These are phyloP conservation scores for Ustilago crameri DNA, from an alignment of 1,284 basidiomycete genomes.

Conservation along the genomic window DNA sequence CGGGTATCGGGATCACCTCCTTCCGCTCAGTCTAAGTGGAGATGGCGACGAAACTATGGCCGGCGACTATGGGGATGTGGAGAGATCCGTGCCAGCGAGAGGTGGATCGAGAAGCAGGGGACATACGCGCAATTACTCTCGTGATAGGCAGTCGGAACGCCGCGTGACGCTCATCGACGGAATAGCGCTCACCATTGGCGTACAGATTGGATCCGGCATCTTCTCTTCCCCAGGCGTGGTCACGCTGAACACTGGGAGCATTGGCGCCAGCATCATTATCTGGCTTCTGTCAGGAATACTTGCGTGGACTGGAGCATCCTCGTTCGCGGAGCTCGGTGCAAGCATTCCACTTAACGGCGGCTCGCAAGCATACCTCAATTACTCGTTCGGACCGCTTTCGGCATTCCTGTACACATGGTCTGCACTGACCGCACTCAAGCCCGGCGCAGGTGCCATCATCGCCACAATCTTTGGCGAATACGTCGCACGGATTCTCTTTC, in stretches of 20 bases:
- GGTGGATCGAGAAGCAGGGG: slow-evolving; percentile 12
- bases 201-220: slow-evolving; percentile 66
- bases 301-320: slow-evolving; percentile 71
- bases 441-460: slow-evolving; percentile 75
- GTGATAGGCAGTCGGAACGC: slow-evolving; percentile 16
- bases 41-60: slow-evolving; percentile 49
- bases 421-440: slow-evolving; percentile 68
- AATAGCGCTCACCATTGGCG: slow-evolving; percentile 61
- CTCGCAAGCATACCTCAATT: slow-evolving; percentile 76
- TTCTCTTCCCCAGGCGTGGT: slow-evolving; percentile 67
- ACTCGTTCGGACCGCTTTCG: slow-evolving; percentile 78
- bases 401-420: slow-evolving; percentile 72
- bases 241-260: slow-evolving; percentile 61
- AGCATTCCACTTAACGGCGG: slow-evolving; percentile 72
- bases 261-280: slow-evolving; percentile 62
- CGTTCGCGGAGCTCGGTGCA: slow-evolving; percentile 74
- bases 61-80: slow-evolving; percentile 52
- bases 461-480: slow-evolving; percentile 77
- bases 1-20: slow-evolving; percentile 54
- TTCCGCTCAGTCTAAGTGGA: slow-evolving; percentile 53
- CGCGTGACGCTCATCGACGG: slow-evolving; percentile 43
- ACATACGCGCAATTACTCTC: slow-evolving; percentile 22
- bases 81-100: slow-evolving; percentile 28
- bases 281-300: slow-evolving; percentile 62
- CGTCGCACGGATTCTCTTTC: slow-evolving; percentile 74